phyloP scores from a whole-genome alignment of 2,329 filamentous ascomycete species.

The Metarhizium robertsii region DNA sequence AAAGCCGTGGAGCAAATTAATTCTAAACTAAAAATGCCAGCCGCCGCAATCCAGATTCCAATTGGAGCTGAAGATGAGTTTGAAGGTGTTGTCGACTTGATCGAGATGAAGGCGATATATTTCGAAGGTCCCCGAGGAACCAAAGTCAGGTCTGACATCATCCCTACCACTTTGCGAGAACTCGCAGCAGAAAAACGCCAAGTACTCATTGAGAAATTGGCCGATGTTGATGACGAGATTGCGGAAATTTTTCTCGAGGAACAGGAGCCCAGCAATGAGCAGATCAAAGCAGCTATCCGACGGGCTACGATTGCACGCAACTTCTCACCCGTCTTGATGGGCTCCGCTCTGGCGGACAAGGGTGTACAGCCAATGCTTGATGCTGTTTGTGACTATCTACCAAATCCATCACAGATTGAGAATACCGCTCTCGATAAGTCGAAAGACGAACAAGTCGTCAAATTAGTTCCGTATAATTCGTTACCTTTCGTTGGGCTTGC shows the following conservation, averaged over 20 bases:
- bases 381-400: constrained; percentile 90
- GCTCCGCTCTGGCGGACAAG: constrained; percentile 89
- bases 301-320: constrained; percentile 80
- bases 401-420: constrained; percentile 80
- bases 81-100: constrained; percentile 83
- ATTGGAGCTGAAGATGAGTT: constrained; percentile 91
- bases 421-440: constrained; percentile 83
- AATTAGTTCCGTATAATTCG: constrained; percentile 86
- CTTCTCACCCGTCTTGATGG: constrained; percentile 95
- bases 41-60: constrained; percentile 88
- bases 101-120: constrained; percentile 88
- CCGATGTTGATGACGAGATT: constrained; percentile 96
- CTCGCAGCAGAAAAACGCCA: constrained; percentile 74
- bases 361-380: constrained; percentile 94
- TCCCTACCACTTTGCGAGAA: constrained; percentile 70
- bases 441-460: constrained; percentile 68
- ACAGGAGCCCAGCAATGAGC: constrained; percentile 62
- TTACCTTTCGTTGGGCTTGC: constrained; percentile 91
- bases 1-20: constrained; percentile 98
- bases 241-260: constrained; percentile 92
- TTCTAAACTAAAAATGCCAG: constrained; percentile 84
- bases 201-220: constrained; percentile 85
- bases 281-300: constrained; percentile 89
- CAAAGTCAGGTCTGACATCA: constrained; percentile 65
- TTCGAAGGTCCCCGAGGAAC: constrained; percentile 80